Percentiles rank a stretch among this genome's conserved stretches.
These are phyloP conservation scores for Ascochyta fabae DNA, from an alignment of 2,329 filamentous ascomycete species.

Conservation along the genomic window DNA sequence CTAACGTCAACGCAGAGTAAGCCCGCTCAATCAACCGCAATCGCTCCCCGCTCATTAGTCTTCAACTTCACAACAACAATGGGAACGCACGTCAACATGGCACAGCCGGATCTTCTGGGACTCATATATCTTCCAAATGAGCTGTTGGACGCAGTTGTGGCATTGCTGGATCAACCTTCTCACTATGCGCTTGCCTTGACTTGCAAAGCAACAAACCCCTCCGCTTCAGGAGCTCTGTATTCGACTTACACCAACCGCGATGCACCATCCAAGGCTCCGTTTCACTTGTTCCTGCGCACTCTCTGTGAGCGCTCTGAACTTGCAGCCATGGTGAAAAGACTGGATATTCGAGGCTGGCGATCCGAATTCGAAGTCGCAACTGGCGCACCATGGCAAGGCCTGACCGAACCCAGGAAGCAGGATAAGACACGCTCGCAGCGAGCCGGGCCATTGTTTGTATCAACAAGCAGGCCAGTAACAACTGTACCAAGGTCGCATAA, in stretches of 20 bases:
- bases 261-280: not conserved
- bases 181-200: not conserved
- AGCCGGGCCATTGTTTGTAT: not conserved
- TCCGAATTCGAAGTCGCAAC: slow-evolving; percentile 14
- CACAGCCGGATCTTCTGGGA: too few relatives aligned
- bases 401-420: not conserved
- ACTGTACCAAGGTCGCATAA: not conserved
- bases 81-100: too few relatives aligned
- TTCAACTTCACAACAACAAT: too few relatives aligned
- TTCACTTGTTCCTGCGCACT: slow-evolving; percentile 1
- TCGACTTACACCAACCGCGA: not conserved
- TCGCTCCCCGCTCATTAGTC: too few relatives aligned
- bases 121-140: not conserved
- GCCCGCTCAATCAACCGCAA: too few relatives aligned
- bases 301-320: slow-evolving; percentile 2
- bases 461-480: not conserved
- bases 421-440: not conserved
- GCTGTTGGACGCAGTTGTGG: not conserved
- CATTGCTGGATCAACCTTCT: not conserved
- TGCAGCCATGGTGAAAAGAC: slow-evolving; percentile 1
- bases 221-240: not conserved
- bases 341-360: slow-evolving; percentile 19
- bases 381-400: not conserved
- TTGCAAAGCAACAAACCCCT: not conserved
- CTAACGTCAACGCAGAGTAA: too few relatives aligned